A percentile compares a stretch with the other conserved stretches of the same genome.
These are phyloP conservation scores for Salix caprea DNA, from an alignment of 345 rosid genomes.

Conservation along the genomic window DNA sequence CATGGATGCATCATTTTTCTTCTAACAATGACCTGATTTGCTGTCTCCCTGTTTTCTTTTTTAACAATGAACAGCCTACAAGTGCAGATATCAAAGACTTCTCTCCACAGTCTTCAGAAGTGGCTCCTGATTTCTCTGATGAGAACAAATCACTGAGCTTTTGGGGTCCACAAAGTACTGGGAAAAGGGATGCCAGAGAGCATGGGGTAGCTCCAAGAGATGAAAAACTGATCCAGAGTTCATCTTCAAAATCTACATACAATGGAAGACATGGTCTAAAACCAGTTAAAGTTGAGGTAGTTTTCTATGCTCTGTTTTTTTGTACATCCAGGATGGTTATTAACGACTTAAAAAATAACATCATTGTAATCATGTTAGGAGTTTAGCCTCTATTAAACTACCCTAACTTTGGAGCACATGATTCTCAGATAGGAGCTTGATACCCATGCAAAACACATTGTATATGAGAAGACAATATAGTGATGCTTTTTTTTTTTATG, in stretches of 20 bases:
- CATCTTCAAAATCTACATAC: conserved; percentile 18
- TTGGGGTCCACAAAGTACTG: conserved; percentile 1
- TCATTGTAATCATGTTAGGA: background rate
- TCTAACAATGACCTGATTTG: background rate
- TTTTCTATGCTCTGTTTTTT: background rate
- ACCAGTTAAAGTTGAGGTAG: conserved; percentile 17
- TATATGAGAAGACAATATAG: background rate
- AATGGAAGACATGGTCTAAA: conserved; percentile 11
- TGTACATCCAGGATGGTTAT: background rate
- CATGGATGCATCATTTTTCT: background rate
- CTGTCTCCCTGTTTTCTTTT: conserved; percentile 10
- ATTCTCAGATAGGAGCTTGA: background rate
- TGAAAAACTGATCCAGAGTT: conserved; percentile 7
- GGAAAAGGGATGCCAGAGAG: conserved; percentile 17
- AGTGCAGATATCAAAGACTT: conserved; percentile 4
- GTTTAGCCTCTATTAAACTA: background rate
- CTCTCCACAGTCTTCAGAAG: conserved; percentile 4
- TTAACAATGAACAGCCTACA: conserved; percentile 24
- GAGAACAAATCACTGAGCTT: conserved; percentile 8
- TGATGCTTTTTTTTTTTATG: background rate
- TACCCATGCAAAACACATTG: background rate
- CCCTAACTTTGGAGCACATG: background rate
- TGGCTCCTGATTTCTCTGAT: conserved; percentile 19
- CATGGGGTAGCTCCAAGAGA: conserved; percentile 4
- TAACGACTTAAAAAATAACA: background rate